Conservation (phyloP, 2,329 filamentous ascomycete genomes). For the Pestalotiopsis sp. region DNA sequence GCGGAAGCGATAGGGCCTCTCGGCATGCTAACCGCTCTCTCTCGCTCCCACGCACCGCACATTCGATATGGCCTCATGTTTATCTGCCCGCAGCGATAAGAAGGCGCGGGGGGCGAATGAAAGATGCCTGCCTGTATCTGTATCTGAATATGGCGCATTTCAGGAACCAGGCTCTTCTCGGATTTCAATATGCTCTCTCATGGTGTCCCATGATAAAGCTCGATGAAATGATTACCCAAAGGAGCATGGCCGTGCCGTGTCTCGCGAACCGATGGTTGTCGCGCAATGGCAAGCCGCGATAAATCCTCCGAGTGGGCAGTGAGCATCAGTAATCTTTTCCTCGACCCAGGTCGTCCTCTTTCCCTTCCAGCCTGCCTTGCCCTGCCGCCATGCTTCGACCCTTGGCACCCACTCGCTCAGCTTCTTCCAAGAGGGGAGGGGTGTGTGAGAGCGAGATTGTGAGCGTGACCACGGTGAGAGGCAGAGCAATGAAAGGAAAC, state of each 20-base stretch:
- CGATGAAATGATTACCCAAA: not conserved
- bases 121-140: not conserved
- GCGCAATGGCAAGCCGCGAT: not conserved
- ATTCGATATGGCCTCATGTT: not conserved
- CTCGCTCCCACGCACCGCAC: not conserved
- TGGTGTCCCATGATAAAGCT: not conserved
- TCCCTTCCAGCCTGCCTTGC: too few relatives aligned
- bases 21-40: not conserved
- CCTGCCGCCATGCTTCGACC: not conserved
- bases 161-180: not conserved
- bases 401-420: not conserved
- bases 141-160: too few relatives aligned
- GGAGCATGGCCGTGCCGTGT: not conserved
- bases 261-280: not conserved
- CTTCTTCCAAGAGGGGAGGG: not conserved
- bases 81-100: not conserved
- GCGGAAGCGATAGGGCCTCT: not conserved
- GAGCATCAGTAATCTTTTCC: not conserved
- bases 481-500: not conserved
- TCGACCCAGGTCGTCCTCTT: not conserved
- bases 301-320: not conserved
- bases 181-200: not conserved
- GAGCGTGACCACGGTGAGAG: not conserved
- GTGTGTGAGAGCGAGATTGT: not conserved
- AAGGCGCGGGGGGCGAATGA: not conserved